Base-by-base conservation (phyloP, 106 monocot genomes). In the Amphibolis antarctica region DNA sequence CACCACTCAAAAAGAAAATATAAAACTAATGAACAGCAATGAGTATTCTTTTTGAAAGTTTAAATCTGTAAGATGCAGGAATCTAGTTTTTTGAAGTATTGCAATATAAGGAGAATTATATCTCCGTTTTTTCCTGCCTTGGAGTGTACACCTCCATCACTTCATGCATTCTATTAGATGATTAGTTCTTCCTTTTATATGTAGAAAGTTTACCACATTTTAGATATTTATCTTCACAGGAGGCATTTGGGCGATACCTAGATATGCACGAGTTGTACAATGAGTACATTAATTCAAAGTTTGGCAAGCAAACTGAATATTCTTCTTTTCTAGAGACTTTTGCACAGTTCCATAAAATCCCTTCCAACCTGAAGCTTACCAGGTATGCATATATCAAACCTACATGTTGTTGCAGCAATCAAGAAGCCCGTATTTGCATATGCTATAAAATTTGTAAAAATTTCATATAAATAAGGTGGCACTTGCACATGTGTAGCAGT, bases 221-320 rank as follows among this genome's bases (percentile, higher is more conserved):
- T 48, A 47, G 13, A 51, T 52, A 19, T 0, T 27, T 53, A 11
- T 52, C 49, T 68, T 43, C 25, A 21, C 67, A 96, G 96, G 96
- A 96, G 78, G 84, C 86, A 53, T 87, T 74, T 81, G 96, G 96
- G 49, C 86, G 89, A 42, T 87, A 90, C 57, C 78, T 96, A 28
- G 96, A 96, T 72, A 66, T 96, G 90, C 96, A 96, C 24, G 96
- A 89, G 52, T 68, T 96, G 46, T 90, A 80, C 68, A 90, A 96
- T 62, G 80, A 80, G 66, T 90, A 76, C 63, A 84, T 96, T 69
- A 96, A 96, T 71, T 96, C 90, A 67, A 96, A 90, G 64, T 96
- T 90, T 74, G 96, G 96, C 11, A 63, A 84, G 42, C 84, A 48
- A 28, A 75, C 85, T 30, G 96, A 96, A 43, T 96, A 96, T 55